Base-by-base conservation (phyloP, 1,284 basidiomycete genomes). In the Ganoderma resinaceum region DNA sequence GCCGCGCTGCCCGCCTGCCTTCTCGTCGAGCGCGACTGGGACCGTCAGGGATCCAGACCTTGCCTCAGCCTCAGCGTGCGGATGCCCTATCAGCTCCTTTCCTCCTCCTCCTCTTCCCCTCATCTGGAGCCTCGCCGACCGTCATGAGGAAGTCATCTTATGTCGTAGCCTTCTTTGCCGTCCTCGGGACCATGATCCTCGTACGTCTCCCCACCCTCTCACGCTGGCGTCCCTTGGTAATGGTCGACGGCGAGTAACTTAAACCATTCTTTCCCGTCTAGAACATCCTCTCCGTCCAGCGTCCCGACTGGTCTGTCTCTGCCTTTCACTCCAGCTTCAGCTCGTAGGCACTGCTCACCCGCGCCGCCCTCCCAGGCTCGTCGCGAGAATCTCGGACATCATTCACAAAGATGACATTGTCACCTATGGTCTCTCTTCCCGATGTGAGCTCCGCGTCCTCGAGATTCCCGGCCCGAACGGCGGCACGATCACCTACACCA, bases 71-170 rank as follows among this genome's bases (percentile, higher is more conserved):
- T 60, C 55, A n/a, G 31, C 53, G 2, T 40, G 37, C 58, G 58
- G 37, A 60, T 60, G 58, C 58, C 42, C 20, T 60, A 60, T 38
- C 58, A 42, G 11, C 62, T 33, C 59, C 11, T 29, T 57, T 37
- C 26, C 42, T 60, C 61, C 26, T 26, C 46, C 3, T 37, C 58
- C 23, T 26, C 35, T 46, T 40, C 3, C 58, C 52, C 42, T 62
- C 57, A 49, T 29, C 60, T 57, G 11, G 43, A 64, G 49, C 18
- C 12, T 9, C 14, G 12, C 52, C 20, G 4, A 40, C 37, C 53
- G 49, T 26, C 26, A 91, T 91, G 89, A 81, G 89, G 69, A 91
- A 90, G 75, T 86, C 83, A 2, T 91, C 89, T 0, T 91, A 91
- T 72, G 84, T 86, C 49, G 69, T 90, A 66, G 86, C 89, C 0